Evolutionary conservation across 2,329 filamentous ascomycete genomes (phyloP).

Genomic region (Scedosporium aurantiacum): DNA sequence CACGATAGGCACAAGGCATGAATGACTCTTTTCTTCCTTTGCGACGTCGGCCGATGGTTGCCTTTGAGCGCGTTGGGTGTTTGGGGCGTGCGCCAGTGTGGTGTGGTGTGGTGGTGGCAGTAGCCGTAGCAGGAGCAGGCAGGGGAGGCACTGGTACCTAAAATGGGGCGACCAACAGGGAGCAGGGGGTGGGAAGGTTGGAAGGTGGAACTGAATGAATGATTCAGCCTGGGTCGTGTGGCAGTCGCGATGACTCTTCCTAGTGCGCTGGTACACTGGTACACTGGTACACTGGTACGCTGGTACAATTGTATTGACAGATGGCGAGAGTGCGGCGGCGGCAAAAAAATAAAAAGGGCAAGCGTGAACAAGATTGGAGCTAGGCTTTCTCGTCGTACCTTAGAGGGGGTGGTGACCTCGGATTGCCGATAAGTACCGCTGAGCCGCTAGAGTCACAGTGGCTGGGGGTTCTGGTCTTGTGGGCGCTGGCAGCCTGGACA

Average conservation of each 20-base stretch:
- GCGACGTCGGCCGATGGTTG: conserved; percentile 7
- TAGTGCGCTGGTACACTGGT: neutral
- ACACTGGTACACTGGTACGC: too few relatives aligned
- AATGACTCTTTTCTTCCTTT: conserved; percentile 6
- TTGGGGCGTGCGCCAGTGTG: neutral
- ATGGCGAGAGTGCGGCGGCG: conserved; percentile 1
- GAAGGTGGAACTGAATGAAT: neutral
- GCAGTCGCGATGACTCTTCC: conserved; percentile 5
- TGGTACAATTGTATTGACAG: neutral
- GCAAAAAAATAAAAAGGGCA: conserved; percentile 1
- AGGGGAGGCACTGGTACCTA: conserved; percentile 7
- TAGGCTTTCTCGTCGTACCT: neutral
- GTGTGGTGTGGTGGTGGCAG: neutral
- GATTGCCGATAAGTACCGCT: conserved; percentile 3
- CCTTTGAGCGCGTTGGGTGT: conserved; percentile 1
- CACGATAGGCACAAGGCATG: neutral
- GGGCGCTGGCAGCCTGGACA: conserved; percentile 4
- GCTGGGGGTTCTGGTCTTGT: conserved; percentile 1
- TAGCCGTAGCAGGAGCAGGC: neutral
- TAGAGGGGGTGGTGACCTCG: conserved; percentile 4
- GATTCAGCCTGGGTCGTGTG: conserved; percentile 6
- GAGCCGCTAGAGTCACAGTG: conserved; percentile 2
- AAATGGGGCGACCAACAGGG: neutral
- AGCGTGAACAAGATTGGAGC: conserved; percentile 5
- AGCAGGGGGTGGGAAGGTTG: neutral